phyloP scores from a whole-genome alignment of 805 yeast species.

The Kodamaea restingae region DNA sequence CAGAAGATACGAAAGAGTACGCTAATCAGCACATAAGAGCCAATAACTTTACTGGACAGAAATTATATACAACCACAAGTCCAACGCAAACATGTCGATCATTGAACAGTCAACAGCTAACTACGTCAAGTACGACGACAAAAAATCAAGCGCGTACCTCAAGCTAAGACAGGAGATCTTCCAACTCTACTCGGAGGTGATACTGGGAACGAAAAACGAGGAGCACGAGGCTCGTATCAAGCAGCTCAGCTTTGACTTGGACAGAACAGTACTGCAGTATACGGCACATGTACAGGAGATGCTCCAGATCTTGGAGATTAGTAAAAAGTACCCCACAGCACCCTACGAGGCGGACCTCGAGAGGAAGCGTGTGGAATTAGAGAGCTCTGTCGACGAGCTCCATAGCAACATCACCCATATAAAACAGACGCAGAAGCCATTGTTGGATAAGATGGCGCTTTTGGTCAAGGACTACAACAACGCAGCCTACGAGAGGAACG shows the following conservation, averaged over 20 bases:
- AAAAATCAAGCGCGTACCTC: slow-evolving; percentile 28
- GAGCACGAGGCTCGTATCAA: neutral
- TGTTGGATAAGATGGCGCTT: slow-evolving; percentile 30
- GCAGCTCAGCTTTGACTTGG: slow-evolving; percentile 12
- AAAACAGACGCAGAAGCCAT: slow-evolving; percentile 30
- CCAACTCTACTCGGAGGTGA: slow-evolving; percentile 13
- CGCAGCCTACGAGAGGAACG: neutral
- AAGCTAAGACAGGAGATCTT: slow-evolving; percentile 31
- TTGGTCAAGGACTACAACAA: slow-evolving; percentile 20
- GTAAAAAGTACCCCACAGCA: slow-evolving; percentile 9
- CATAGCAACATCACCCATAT: slow-evolving; percentile 22
- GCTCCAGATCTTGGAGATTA: slow-evolving; percentile 16
- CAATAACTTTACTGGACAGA: too few relatives aligned
- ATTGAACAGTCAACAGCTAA: slow-evolving; percentile 29
- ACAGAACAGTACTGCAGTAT: slow-evolving; percentile 23
- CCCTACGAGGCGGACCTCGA: slow-evolving; percentile 20
- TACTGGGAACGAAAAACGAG: slow-evolving; percentile 3
- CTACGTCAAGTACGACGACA: slow-evolving; percentile 31
- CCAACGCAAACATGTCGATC: slow-evolving; percentile 11
- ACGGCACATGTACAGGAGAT: slow-evolving; percentile 23
- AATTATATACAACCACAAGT: too few relatives aligned
- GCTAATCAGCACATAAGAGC: too few relatives aligned
- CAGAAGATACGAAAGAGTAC: too few relatives aligned
- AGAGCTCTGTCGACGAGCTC: slow-evolving; percentile 13
- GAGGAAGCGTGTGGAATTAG: slow-evolving; percentile 18